Percentiles rank a stretch among this genome's conserved stretches.
Evolutionary conservation across 306 rosid species (phyloP).

Genomic region (Parietaria judaica): DNA sequence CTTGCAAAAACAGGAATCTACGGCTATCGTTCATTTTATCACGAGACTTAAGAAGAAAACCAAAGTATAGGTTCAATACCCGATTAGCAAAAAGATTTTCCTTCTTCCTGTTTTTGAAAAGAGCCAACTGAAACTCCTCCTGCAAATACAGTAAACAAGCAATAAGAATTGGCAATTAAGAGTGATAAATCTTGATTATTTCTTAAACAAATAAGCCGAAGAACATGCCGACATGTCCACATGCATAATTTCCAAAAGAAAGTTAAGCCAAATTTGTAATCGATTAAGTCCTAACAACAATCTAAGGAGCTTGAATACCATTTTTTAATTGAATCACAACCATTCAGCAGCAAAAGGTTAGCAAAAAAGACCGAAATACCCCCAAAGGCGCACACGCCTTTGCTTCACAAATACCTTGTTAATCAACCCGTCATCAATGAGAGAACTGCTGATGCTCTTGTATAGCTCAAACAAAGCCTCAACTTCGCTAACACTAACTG

Average conservation of each 20-base stretch:
- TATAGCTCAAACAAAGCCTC: constrained; percentile 90
- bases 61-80: constrained; percentile 28
- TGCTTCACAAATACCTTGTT: constrained; percentile 50
- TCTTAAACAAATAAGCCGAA: neutral
- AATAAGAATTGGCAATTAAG: constrained; percentile 2
- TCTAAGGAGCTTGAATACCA: too few relatives aligned
- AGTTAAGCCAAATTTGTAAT: neutral
- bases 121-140: constrained; percentile 94
- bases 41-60: too few relatives aligned
- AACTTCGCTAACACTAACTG: constrained; percentile 80
- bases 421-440: constrained; percentile 80
- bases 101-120: constrained; percentile 55
- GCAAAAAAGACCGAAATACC: neutral
- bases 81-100: constrained; percentile 84
- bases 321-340: neutral
- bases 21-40: too few relatives aligned
- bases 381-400: constrained; percentile 1
- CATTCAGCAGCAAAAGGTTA: neutral
- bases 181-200: neutral
- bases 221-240: neutral
- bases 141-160: constrained; percentile 33
- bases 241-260: neutral
- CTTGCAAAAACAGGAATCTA: too few relatives aligned
- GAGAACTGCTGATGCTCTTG: constrained; percentile 71
- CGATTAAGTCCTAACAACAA: neutral